Base-by-base conservation (phyloP, 1,284 basidiomycete species). In the Bjerkandera adusta region DNA sequence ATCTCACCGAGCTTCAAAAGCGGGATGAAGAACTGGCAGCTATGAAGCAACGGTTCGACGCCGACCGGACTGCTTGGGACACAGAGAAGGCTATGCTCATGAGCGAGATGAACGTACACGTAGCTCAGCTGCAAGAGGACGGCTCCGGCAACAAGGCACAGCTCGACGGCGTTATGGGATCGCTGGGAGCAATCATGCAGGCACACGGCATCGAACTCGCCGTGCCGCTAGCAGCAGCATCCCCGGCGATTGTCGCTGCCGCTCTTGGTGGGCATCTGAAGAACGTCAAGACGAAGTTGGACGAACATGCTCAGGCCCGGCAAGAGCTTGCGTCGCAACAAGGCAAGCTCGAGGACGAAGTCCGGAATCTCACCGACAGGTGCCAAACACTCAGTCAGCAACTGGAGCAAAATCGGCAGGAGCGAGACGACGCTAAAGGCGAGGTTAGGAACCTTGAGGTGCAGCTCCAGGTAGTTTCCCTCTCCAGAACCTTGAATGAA, bases 261-360 rank as follows among this genome's bases (percentile, higher is more conserved):
- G 75, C 81, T 3, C 66, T 88, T 29, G 71, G 67, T 3, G 59
- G 69, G 38, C 82, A 89, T 63, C 51, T 89, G 21, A 72, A 74
- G 36, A 69, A 66, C n/a, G 60, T 86, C 10, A 69, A 76, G 29
- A 61, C 59, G 2, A 76, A 76, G 48, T 48, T 84, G 35, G 75
- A 82, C 30, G 67, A 70, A 6, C 71, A 78, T 52, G 58, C 69
- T 1, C 70, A 69, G 52, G 71, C 70, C 21, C 73, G 79, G 57
- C 63, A 58, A 12, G 76, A 79, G 40, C 77, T 75, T 76, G 68
- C 72, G 6, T 47, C 53, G 0, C 38, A 65, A 15, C 66, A 72
- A 36, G 63, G 68, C 36, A 72, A 73, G 56, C 51, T 81, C 42
- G 78, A 83, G 54, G 74, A 74, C 25, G 76, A 81, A 46, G 58